Percentiles rank a stretch among this genome's conserved stretches.
phyloP scores from a whole-genome alignment of 352 stramenopile genomes.

The Globisporangium solare region DNA sequence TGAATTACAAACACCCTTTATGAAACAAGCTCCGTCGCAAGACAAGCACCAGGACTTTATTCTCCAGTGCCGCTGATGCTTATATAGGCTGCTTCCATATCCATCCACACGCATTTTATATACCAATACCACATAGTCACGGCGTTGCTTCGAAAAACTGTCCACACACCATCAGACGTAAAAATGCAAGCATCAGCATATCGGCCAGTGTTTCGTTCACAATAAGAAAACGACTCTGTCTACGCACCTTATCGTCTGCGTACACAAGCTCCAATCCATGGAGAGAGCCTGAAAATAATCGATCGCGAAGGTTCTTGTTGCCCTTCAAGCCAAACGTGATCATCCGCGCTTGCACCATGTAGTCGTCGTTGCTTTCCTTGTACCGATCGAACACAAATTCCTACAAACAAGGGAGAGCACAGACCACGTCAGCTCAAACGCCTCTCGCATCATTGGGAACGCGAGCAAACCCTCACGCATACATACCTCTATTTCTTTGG shows the following conservation, averaged over 20 bases:
- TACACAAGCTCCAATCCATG: conserved; percentile 76
- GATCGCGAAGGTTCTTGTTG: conserved; percentile 54
- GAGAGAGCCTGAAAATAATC: conserved; percentile 56
- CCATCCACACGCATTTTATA: conserved; percentile 3
- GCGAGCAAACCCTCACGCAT: not conserved
- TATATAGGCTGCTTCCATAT: conserved; percentile 7
- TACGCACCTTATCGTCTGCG: conserved; percentile 64
- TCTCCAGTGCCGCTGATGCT: conserved; percentile 4
- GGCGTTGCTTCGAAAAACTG: conserved; percentile 15
- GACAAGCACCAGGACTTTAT: not conserved
- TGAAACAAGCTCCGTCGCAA: too few species aligned
- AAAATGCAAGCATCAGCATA: not conserved
- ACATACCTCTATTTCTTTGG: conserved; percentile 74
- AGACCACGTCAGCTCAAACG: not conserved
- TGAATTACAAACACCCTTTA: too few species aligned
- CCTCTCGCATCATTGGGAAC: not conserved
- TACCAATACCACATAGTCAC: conserved; percentile 3
- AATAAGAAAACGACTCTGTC: too few species aligned
- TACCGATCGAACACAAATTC: conserved; percentile 74
- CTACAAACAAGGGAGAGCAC: conserved; percentile 16
- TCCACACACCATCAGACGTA: not conserved
- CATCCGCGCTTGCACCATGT: conserved; percentile 64
- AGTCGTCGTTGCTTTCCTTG: conserved; percentile 75
- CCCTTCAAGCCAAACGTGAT: conserved; percentile 79
- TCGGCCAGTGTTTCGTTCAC: too few species aligned